Conservation (phyloP, 495 filamentous ascomycete species). For the Penicillium cataractarum region DNA sequence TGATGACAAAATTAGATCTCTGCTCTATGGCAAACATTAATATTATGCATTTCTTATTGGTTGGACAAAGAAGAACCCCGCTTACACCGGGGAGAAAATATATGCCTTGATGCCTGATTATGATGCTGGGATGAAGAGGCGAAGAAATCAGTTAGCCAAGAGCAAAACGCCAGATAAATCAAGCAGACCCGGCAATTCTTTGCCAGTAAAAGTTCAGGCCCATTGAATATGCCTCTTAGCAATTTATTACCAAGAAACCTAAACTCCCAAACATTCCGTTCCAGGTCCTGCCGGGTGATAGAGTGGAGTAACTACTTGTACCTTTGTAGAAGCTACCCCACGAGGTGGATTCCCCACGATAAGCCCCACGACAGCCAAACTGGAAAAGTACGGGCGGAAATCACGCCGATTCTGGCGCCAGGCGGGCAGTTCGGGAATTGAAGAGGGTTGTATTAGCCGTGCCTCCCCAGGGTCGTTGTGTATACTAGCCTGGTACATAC, state of each 20-base stretch:
- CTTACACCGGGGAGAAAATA: not conserved
- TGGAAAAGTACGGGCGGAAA: constrained; percentile 5
- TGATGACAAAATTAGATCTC: not conserved
- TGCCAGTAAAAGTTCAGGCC: too few relatives aligned
- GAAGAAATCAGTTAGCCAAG: not conserved
- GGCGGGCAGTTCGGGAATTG: constrained; percentile 23
- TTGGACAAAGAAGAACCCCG: not conserved
- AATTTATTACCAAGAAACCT: not conserved
- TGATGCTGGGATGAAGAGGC: not conserved
- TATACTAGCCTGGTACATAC: not conserved
- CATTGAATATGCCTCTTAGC: not conserved
- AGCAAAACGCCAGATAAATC: not conserved
- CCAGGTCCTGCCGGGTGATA: not conserved
- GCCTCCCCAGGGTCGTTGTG: not conserved
- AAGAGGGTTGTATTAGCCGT: constrained; percentile 15
- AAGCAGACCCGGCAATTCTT: too few relatives aligned
- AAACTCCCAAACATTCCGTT: not conserved
- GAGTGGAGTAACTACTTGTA: not conserved
- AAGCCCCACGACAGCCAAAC: constrained; percentile 24
- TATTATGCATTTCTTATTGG: not conserved
- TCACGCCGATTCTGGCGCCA: not conserved
- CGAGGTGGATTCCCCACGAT: constrained; percentile 33
- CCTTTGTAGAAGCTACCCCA: not conserved
- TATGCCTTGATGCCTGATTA: constrained; percentile 7
- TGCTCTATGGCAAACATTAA: not conserved